These are phyloP conservation scores for Tricholoma sp. DNA, from an alignment of 768 basidiomycete species.

Conservation along the genomic window DNA sequence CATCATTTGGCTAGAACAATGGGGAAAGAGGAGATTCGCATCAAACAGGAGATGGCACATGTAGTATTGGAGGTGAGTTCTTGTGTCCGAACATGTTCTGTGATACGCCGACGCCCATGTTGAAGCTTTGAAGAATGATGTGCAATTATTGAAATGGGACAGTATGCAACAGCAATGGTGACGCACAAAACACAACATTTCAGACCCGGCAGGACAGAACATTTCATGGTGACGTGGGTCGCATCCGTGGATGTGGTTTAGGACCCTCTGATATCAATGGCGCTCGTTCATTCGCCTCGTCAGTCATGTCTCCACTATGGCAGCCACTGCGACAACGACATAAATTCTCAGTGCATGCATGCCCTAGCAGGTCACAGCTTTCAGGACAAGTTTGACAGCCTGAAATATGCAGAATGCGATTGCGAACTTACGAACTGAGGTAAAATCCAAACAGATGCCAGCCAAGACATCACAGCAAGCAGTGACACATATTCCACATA, in stretches of 20 bases:
- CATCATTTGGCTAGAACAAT: background rate
- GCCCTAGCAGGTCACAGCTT: slow-evolving; percentile 19
- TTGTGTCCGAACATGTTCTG: background rate
- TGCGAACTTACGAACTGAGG: slow-evolving; percentile 27
- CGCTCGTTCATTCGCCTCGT: slow-evolving; percentile 18
- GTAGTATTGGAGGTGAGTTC: background rate
- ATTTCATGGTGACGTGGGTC: slow-evolving; percentile 6
- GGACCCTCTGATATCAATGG: slow-evolving; percentile 26
- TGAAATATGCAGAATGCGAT: background rate
- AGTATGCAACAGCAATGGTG: background rate
- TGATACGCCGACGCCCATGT: background rate
- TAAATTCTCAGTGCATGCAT: slow-evolving; percentile 28
- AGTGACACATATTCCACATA: slow-evolving; percentile 22
- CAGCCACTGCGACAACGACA: slow-evolving; percentile 19
- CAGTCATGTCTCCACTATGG: background rate
- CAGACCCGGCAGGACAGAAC: background rate
- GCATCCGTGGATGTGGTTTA: slow-evolving; percentile 22
- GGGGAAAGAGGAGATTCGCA: background rate
- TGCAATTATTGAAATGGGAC: background rate
- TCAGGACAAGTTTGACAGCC: background rate
- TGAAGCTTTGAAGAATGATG: too few species aligned
- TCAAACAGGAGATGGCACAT: background rate
- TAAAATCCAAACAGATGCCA: slow-evolving; percentile 34
- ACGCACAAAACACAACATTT: background rate
- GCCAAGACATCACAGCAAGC: slow-evolving; percentile 32